These are phyloP conservation scores for Penicillium sp. DNA, from an alignment of 2,329 filamentous ascomycete genomes.

Conservation along the genomic window DNA sequence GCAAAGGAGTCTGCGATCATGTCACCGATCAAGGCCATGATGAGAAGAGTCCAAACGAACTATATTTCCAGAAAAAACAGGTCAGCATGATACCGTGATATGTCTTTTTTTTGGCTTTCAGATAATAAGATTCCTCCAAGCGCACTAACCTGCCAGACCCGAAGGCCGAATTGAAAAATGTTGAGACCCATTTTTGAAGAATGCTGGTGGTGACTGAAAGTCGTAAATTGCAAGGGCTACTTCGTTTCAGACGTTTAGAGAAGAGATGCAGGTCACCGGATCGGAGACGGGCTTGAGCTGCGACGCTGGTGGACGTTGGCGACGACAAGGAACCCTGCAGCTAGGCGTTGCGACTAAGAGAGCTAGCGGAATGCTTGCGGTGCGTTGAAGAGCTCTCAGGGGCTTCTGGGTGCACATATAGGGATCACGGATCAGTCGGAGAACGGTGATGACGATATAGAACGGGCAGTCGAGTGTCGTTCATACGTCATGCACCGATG, in stretches of 20 bases:
- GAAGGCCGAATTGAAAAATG: constrained; percentile 27
- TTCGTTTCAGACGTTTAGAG: too few species aligned
- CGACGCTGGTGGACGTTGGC: too few species aligned
- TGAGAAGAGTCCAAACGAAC: constrained; percentile 55
- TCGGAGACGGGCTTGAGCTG: too few species aligned
- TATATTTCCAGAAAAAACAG: constrained; percentile 22
- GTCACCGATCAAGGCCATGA: constrained; percentile 58
- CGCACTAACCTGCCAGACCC: constrained; percentile 28
- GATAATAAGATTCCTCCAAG: too few species aligned
- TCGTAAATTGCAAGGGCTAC: too few species aligned
- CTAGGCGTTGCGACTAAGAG: background rate
- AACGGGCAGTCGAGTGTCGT: constrained; percentile 10
- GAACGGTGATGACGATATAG: constrained; percentile 27
- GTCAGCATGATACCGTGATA: background rate
- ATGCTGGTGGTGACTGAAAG: too few species aligned
- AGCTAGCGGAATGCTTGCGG: constrained; percentile 1
- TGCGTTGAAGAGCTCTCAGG: background rate
- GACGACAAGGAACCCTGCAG: too few species aligned
- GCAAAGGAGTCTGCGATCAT: constrained; percentile 50
- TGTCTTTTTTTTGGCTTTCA: too few species aligned
- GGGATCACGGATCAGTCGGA: constrained; percentile 28
- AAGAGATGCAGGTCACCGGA: too few species aligned
- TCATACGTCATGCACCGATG: constrained; percentile 30
- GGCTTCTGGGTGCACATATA: constrained; percentile 12
- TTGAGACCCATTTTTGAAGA: constrained; percentile 20